These are phyloP conservation scores for Centella asiatica DNA, from an alignment of 129 eudicot genomes.

Conservation along the genomic window DNA sequence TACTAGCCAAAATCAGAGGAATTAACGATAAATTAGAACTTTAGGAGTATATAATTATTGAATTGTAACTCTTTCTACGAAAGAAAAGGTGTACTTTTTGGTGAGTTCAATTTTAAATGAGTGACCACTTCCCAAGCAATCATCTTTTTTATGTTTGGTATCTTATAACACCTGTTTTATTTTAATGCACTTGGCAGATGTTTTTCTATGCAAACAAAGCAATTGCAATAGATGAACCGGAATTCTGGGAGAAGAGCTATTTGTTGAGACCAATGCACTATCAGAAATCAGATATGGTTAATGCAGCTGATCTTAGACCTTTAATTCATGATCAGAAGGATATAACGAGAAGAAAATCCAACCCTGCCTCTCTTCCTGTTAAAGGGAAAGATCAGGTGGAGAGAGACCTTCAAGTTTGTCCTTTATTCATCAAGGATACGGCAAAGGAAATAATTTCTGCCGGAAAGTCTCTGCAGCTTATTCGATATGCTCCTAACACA, in stretches of 20 bases:
- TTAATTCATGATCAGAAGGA: constrained; percentile 23
- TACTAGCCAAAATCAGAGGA: too few species aligned
- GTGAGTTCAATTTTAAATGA: neutral
- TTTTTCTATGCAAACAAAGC: constrained; percentile 74
- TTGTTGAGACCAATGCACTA: constrained; percentile 37
- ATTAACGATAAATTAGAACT: too few species aligned
- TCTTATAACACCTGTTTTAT: neutral
- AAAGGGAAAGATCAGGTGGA: constrained; percentile 39
- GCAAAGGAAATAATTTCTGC: constrained; percentile 80
- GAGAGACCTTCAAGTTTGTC: constrained; percentile 48
- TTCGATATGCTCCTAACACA: constrained; percentile 61
- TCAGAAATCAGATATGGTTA: constrained; percentile 26
- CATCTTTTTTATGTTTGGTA: neutral
- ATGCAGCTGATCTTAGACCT: constrained; percentile 3
- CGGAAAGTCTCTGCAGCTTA: constrained; percentile 90
- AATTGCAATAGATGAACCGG: constrained; percentile 70
- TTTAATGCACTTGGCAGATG: constrained; percentile 41
- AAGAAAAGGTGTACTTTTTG: too few species aligned
- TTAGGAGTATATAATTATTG: too few species aligned
- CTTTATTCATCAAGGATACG: constrained; percentile 71
- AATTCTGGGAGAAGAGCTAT: constrained; percentile 96
- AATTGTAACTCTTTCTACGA: too few species aligned
- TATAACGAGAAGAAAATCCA: constrained; percentile 24
- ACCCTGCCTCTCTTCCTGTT: constrained; percentile 14
- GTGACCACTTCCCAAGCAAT: neutral